Conservation (phyloP, 345 rosid species). For the Dipteronia dyeriana region DNA sequence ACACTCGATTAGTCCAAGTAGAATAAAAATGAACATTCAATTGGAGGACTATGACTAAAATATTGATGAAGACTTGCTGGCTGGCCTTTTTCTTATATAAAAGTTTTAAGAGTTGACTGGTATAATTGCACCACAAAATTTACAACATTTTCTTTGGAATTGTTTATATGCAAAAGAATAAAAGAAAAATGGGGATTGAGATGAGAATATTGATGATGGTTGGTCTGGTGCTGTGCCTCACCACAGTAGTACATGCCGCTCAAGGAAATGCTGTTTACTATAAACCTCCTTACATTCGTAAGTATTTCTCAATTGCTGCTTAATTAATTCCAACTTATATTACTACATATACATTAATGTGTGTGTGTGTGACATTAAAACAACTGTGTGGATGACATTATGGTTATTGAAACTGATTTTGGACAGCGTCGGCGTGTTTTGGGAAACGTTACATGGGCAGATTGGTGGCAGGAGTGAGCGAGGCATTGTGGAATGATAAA, state of each 20-base stretch:
- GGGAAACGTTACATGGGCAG: conserved; percentile 24
- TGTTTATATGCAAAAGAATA: too few relatives aligned
- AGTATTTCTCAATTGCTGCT: conserved; percentile 1
- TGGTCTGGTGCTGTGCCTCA: background rate
- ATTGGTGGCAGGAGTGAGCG: conserved; percentile 58
- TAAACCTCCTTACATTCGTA: background rate
- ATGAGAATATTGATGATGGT: background rate
- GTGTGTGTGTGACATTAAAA: too few relatives aligned
- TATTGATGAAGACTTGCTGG: too few relatives aligned
- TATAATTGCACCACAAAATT: background rate
- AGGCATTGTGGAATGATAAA: conserved; percentile 43
- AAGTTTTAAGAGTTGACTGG: too few relatives aligned
- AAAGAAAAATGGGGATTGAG: background rate
- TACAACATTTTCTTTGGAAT: background rate
- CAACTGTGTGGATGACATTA: too few relatives aligned
- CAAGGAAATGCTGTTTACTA: conserved; percentile 17
- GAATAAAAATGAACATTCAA: background rate
- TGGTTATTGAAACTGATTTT: too few relatives aligned
- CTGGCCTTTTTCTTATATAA: background rate
- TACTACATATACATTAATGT: too few relatives aligned
- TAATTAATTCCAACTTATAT: too few relatives aligned
- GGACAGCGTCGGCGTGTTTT: conserved; percentile 50
- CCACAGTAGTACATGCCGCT: conserved; percentile 8
- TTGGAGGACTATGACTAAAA: background rate
- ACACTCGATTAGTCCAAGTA: background rate